These are phyloP conservation scores for Cryphonectria radicalis DNA, from an alignment of 2,329 filamentous ascomycete genomes.

Conservation along the genomic window DNA sequence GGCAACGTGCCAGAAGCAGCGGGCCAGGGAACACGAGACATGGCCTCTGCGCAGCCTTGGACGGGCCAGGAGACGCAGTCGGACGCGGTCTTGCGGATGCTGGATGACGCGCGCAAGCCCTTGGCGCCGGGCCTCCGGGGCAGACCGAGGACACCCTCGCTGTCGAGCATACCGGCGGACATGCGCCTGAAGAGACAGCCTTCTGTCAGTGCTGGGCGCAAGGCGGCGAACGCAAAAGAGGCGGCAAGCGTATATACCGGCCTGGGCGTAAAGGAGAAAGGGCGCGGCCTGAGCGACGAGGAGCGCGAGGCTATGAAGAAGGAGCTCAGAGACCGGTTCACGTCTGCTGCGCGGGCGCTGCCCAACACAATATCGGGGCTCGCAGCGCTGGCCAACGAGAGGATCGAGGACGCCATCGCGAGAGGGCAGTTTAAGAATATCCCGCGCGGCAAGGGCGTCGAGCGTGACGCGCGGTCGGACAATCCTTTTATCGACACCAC, in stretches of 20 bases:
- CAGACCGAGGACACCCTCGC: constrained; percentile 47
- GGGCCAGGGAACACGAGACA: constrained; percentile 68
- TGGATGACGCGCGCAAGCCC: constrained; percentile 78
- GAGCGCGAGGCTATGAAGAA: constrained; percentile 74
- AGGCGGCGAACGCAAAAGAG: constrained; percentile 60
- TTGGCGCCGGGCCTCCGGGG: constrained; percentile 56
- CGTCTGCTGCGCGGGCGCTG: constrained; percentile 71
- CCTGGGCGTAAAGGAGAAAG: constrained; percentile 52
- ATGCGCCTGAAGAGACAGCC: constrained; percentile 51
- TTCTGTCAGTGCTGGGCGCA: constrained; percentile 48
- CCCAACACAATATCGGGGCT: constrained; percentile 80
- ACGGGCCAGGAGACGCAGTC: constrained; percentile 73
- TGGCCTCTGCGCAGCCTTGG: constrained; percentile 75
- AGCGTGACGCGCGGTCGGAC: constrained; percentile 79
- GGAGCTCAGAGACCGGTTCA: constrained; percentile 81
- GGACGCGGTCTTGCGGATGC: constrained; percentile 82
- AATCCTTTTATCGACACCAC: constrained; percentile 95
- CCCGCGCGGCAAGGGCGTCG: constrained; percentile 76
- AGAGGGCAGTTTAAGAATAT: constrained; percentile 88
- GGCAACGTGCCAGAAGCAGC: constrained; percentile 55
- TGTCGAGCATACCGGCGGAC: constrained; percentile 50
- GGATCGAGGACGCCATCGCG: constrained; percentile 90
- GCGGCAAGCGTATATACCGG: constrained; percentile 57
- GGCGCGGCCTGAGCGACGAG: constrained; percentile 64
- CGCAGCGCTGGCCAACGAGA: constrained; percentile 81